Base-by-base conservation (phyloP, 768 basidiomycete genomes). In the Hydnomerulius pinastri region DNA sequence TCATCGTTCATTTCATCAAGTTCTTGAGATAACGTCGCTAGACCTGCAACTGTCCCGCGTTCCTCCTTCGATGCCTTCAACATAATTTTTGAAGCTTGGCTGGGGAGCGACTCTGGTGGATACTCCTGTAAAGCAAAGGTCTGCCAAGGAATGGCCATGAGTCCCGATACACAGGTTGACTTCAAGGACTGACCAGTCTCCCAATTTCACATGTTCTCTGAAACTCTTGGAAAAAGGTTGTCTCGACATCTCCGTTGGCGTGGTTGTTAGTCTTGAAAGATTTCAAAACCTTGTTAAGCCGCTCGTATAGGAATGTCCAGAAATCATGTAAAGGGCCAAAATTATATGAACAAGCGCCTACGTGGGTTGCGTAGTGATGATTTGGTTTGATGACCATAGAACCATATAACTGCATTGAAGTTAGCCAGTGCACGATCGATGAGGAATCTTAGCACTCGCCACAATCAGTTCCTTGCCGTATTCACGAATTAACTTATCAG, bases 251-350 rank as follows among this genome's bases (percentile, higher is more conserved):
- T 1, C 69, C 71, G 0, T 64, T 59, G 4, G 29, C 52, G 35
- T 68, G 70, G 35, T 72, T 71, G 32, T 62, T 66, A 0, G 69
- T 70, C 27, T 65, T 66, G 54, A 65, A 71, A 4, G 58, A 56
- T 55, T 73, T 73, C 4, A 73, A 48, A 3, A 72, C 60, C 27
- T 69, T 70, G 51, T 74, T 74, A 1, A 73, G 47, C 0, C 64
- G 51, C 36, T 73, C 73, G 18, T 66, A 69, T 0, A 72, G 56
- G 43, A 73, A 74, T 0, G 60, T 68, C 73, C 72, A 74, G 45
- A 73, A 74, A 7, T 61, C 61, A 24, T 70, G 65, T 0, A 74
- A 50, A 3, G 73, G 72, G 0, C 74, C 70, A 44, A 62, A 74
- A 35, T 70, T 64, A 1, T 52, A 55, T 1, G 69, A 52, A 37